These are phyloP conservation scores for Stephania yunnanensis DNA, from an alignment of 164 flowering plant genomes.

Conservation along the genomic window DNA sequence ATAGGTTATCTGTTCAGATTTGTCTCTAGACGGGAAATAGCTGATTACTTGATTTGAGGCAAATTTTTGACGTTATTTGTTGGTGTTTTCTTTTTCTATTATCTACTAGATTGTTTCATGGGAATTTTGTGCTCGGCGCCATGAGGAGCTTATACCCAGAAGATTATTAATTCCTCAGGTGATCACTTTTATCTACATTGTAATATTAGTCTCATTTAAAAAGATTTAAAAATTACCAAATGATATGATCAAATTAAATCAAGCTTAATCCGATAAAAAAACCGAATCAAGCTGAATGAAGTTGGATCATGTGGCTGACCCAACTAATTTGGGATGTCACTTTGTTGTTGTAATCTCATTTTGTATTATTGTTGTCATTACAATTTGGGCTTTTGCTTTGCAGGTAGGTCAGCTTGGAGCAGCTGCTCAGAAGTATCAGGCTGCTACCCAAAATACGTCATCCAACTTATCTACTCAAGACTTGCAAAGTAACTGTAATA, in stretches of 20 bases:
- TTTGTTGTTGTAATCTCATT: too few relatives aligned
- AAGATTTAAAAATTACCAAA: too few relatives aligned
- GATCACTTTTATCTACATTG: neutral
- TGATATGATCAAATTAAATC: too few relatives aligned
- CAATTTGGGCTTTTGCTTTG: constrained; percentile 12
- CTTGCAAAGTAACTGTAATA: constrained; percentile 82
- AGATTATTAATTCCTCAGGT: constrained; percentile 4
- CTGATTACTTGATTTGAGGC: neutral
- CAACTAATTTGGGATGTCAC: too few relatives aligned
- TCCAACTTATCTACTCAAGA: constrained; percentile 65
- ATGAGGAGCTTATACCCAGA: constrained; percentile 5
- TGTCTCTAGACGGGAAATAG: neutral
- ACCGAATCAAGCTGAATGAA: too few relatives aligned
- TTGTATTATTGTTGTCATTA: neutral
- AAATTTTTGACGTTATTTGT: neutral
- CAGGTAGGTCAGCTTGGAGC: constrained; percentile 95
- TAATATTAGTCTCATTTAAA: neutral
- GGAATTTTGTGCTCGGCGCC: constrained; percentile 5
- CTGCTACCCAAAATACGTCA: constrained; percentile 78
- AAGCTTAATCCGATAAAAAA: too few relatives aligned
- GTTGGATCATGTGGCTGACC: too few relatives aligned
- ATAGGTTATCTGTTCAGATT: neutral
- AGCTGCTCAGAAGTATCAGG: constrained; percentile 94
- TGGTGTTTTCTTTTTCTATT: neutral
- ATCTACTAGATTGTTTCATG: constrained; percentile 1